Percentiles rank a stretch among this genome's conserved stretches.
These are phyloP conservation scores for Murraya paniculata DNA, from an alignment of 345 rosid species.

Conservation along the genomic window DNA sequence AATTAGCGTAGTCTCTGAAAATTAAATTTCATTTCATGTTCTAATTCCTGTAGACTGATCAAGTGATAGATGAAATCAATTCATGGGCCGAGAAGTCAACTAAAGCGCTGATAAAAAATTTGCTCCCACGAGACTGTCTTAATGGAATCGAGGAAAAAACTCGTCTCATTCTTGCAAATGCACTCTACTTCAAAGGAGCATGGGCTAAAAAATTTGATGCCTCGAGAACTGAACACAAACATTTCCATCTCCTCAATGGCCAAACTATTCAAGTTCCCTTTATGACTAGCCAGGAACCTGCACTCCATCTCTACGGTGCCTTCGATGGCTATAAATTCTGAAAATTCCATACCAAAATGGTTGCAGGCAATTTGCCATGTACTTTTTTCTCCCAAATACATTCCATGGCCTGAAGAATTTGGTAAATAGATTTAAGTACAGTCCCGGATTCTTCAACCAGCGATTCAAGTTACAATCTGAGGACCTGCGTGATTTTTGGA, in stretches of 20 bases:
- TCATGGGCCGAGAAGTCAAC: slow-evolving; percentile 26
- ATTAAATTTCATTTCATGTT: background rate
- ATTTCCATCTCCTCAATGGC: slow-evolving; percentile 26
- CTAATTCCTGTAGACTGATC: slow-evolving; percentile 14
- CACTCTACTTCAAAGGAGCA: slow-evolving; percentile 39
- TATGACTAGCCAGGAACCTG: background rate
- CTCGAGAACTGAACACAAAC: slow-evolving; percentile 13
- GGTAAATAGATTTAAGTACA: slow-evolving; percentile 9
- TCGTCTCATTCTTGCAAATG: slow-evolving; percentile 32
- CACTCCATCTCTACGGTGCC: slow-evolving; percentile 7
- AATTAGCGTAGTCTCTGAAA: background rate
- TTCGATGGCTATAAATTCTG: slow-evolving; percentile 23
- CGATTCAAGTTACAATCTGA: background rate
- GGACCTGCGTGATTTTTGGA: slow-evolving; percentile 18
- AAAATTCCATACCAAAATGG: slow-evolving; percentile 28
- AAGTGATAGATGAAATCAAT: slow-evolving; percentile 25
- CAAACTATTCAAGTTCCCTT: slow-evolving; percentile 21
- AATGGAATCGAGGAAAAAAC: background rate
- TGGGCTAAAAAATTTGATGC: slow-evolving; percentile 26
- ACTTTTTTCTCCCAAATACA: slow-evolving; percentile 29
- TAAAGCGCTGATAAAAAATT: slow-evolving; percentile 26
- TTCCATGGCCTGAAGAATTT: slow-evolving; percentile 16
- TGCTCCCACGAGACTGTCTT: slow-evolving; percentile 23
- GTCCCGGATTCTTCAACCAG: slow-evolving; percentile 13
- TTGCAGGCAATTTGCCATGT: slow-evolving; percentile 21